Evolutionary conservation across 75 land plant species (phyloP), one percentile per base, ranked within the genome.

Genomic region (Larix kaempferi): DNA sequence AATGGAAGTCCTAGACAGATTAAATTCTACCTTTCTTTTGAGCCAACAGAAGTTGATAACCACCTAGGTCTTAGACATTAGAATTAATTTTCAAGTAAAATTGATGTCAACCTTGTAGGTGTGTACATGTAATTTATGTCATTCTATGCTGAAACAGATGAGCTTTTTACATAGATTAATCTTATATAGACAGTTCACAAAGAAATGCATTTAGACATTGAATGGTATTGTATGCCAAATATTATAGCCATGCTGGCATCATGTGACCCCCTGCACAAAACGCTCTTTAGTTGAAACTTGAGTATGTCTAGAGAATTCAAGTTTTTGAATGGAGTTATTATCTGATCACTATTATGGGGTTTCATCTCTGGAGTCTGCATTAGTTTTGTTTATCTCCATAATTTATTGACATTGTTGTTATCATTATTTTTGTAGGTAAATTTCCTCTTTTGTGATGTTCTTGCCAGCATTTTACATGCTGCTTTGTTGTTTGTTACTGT

Each of bases 161-260:
- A 49, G 10, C 11, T 29, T 76, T 59, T 54, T 65, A 37, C 12
- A 76, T 56, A 25, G 17, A 57, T n/a, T 29, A 29, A 35, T 57
- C 67, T 16, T 55, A 17, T 65, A 56, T 3, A 2, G 17, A n/a
- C 77, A 72, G 66, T 71, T 41, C 76, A 52, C 66, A 74, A 27
- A 59, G 61, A 54, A 75, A 79, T 74, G 39, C 76, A 14, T 56
- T 57, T 29, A 79, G 64, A 58, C 11, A 10, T 49, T 12, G 12
- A 49, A 49, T 11, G 10, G 10, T 49, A 49, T 12, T 49, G 54
- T 49, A 49, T 49, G 11, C 12, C 54, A 49, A 49, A 49, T 49
- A 49, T 49, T 10, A 49, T 10, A 49, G 54, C 54, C 54, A 49
- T 10, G 54, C 12, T 49, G 54, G 1, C 54, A 49, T 49, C 12